phyloP scores from a whole-genome alignment of 1,284 basidiomycete genomes.

The Cryptococcus sp. region DNA sequence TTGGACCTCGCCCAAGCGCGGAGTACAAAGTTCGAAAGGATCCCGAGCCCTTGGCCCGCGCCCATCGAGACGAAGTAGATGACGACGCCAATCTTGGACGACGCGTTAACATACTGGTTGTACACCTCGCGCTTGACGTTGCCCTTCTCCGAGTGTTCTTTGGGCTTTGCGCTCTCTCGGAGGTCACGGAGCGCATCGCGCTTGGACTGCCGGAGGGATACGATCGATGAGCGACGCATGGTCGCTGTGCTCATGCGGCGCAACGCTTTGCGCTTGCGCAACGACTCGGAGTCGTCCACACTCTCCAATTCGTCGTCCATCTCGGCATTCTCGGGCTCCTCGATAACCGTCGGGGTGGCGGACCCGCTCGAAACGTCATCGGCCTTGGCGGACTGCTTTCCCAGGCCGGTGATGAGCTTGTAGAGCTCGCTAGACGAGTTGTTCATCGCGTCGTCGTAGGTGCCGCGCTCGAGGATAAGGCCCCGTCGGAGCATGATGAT shows the following conservation, averaged over 20 bases:
- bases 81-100: slow-evolving; percentile 67
- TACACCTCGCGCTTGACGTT: slow-evolving; percentile 77
- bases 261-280: slow-evolving; percentile 31
- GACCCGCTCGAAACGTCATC: slow-evolving; percentile 53
- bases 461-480: slow-evolving; percentile 74
- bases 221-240: slow-evolving; percentile 45
- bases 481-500: slow-evolving; percentile 77
- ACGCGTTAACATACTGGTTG: slow-evolving; percentile 71
- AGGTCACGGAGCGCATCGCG: slow-evolving; percentile 48
- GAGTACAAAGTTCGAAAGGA: slow-evolving; percentile 65
- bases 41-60: slow-evolving; percentile 51
- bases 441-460: slow-evolving; percentile 63
- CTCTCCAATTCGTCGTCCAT: slow-evolving; percentile 35
- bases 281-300: slow-evolving; percentile 30
- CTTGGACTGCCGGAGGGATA: slow-evolving; percentile 47
- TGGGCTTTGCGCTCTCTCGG: slow-evolving; percentile 53
- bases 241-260: slow-evolving; percentile 37
- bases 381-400: slow-evolving; percentile 49
- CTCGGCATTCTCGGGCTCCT: slow-evolving; percentile 28
- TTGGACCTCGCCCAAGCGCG: slow-evolving; percentile 80
- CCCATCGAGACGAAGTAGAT: slow-evolving; percentile 63
- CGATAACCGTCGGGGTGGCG: slow-evolving; percentile 38
- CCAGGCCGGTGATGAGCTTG: slow-evolving; percentile 65
- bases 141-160: slow-evolving; percentile 80
- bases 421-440: slow-evolving; percentile 67